Conservation (phyloP, 1,284 basidiomycete genomes). For the Porogramme epimiltina region DNA sequence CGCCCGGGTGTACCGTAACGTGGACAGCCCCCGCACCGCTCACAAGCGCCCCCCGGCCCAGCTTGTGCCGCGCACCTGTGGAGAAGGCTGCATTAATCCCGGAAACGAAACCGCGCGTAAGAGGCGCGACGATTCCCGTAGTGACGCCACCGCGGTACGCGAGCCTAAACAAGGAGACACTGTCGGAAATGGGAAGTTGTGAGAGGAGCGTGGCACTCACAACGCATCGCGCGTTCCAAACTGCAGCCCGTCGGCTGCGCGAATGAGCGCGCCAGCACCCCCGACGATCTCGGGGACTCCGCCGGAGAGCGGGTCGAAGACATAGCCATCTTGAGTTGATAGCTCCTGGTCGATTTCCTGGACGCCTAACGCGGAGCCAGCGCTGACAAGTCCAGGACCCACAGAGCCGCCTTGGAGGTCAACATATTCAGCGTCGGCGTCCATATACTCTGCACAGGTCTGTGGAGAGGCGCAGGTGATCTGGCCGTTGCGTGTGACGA, state of each 20-base stretch:
- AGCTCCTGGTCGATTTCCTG: slow-evolving; percentile 62
- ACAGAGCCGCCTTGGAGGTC: slow-evolving; percentile 45
- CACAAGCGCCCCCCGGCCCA: slow-evolving; percentile 69
- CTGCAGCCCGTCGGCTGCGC: slow-evolving; percentile 52
- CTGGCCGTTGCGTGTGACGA: slow-evolving; percentile 38
- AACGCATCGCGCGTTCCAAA: slow-evolving; percentile 55
- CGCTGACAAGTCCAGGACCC: slow-evolving; percentile 58
- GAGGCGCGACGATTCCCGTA: slow-evolving; percentile 59
- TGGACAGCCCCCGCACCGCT: slow-evolving; percentile 73
- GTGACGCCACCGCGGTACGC: slow-evolving; percentile 64
- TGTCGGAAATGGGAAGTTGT: not conserved
- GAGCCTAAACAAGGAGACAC: slow-evolving; percentile 42
- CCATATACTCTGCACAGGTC: slow-evolving; percentile 31
- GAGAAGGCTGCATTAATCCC: slow-evolving; percentile 75
- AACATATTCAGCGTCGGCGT: slow-evolving; percentile 32
- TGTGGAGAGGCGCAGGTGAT: slow-evolving; percentile 22
- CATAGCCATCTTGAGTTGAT: slow-evolving; percentile 66
- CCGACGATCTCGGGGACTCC: slow-evolving; percentile 34
- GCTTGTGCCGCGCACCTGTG: slow-evolving; percentile 59
- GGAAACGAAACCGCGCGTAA: slow-evolving; percentile 53
- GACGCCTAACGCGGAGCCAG: slow-evolving; percentile 61
- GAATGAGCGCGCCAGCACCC: slow-evolving; percentile 39
- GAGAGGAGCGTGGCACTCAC: slow-evolving; percentile 29
- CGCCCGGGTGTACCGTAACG: slow-evolving; percentile 52
- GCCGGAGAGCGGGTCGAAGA: slow-evolving; percentile 33